Conservation (phyloP, 257 asterid genomes). For the Rehmannia glutinosa region DNA sequence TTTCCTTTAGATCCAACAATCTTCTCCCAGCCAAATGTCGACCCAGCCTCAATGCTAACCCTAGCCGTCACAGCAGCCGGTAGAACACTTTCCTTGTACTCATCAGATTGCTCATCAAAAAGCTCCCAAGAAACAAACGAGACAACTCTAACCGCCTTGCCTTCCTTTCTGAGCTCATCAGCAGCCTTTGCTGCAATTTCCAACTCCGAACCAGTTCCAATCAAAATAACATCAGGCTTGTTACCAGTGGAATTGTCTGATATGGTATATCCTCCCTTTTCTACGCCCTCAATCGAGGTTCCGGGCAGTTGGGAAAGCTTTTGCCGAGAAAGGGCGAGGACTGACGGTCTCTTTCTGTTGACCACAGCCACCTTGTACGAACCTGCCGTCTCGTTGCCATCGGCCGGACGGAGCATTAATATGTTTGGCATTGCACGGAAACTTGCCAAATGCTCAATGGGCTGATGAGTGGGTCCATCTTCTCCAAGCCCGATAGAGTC, state of each 20-base stretch:
- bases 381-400: conserved; percentile 83
- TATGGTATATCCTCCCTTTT: conserved; percentile 61
- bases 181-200: conserved; percentile 80
- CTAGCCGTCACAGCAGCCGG: conserved; percentile 68
- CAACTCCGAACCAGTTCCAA: conserved; percentile 75
- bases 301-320: conserved; percentile 74
- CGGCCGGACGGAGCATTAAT: conserved; percentile 81
- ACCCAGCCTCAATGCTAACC: conserved; percentile 77
- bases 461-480: conserved; percentile 89
- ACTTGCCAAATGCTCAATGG: conserved; percentile 75
- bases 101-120: conserved; percentile 59
- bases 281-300: conserved; percentile 68
- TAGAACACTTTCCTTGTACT: conserved; percentile 67
- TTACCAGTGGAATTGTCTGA: conserved; percentile 65
- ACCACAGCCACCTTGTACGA: conserved; percentile 63
- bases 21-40: conserved; percentile 74
- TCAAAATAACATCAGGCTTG: conserved; percentile 72
- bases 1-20: conserved; percentile 62
- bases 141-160: conserved; percentile 70
- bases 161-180: conserved; percentile 74
- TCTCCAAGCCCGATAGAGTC: conserved; percentile 88
- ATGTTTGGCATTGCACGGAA: conserved; percentile 85
- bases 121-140: conserved; percentile 84
- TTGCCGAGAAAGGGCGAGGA: conserved; percentile 76
- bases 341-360: conserved; percentile 60